Evolutionary conservation across 2,329 filamentous ascomycete genomes (phyloP).

Genomic region (Colletotrichum eremochloae): DNA sequence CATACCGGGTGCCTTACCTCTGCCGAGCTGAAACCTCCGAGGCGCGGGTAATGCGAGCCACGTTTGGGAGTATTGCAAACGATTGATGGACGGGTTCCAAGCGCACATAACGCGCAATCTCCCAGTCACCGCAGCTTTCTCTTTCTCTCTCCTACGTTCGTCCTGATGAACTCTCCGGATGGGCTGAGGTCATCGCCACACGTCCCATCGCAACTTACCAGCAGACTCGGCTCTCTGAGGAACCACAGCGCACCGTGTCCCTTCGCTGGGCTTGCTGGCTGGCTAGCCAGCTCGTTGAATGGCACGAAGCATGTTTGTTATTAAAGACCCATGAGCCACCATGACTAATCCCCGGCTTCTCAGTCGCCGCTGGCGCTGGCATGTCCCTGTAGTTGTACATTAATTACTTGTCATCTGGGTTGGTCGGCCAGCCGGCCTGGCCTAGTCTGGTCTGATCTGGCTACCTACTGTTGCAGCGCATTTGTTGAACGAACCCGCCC

Average conservation of each 20-base stretch:
- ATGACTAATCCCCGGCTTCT: slow-evolving; percentile 37
- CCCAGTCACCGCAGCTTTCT: background rate
- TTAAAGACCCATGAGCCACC: slow-evolving; percentile 24
- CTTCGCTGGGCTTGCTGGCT: background rate
- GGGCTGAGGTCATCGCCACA: slow-evolving; percentile 23
- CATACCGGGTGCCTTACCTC: slow-evolving; percentile 35
- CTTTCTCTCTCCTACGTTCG: background rate
- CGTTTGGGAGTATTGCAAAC: background rate
- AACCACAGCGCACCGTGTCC: slow-evolving; percentile 17
- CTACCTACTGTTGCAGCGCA: background rate
- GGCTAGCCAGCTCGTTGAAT: slow-evolving; percentile 2
- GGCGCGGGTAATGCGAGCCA: slow-evolving; percentile 18
- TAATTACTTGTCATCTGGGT: slow-evolving; percentile 9
- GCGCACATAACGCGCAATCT: slow-evolving; percentile 7
- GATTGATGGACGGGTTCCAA: background rate
- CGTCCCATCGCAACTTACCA: background rate
- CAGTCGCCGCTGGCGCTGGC: slow-evolving; percentile 23
- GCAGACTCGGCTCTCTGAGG: slow-evolving; percentile 16
- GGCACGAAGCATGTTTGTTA: slow-evolving; percentile 25
- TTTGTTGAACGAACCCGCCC: slow-evolving; percentile 13
- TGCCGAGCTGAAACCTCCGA: slow-evolving; percentile 42
- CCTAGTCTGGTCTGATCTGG: background rate
- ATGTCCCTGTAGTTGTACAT: slow-evolving; percentile 14
- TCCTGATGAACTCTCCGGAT: background rate
- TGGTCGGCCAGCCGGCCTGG: slow-evolving; percentile 15